Percentiles rank a stretch among this genome's conserved stretches.
These are phyloP conservation scores for Grammothele lineata DNA, from an alignment of 768 basidiomycete species.

Conservation along the genomic window DNA sequence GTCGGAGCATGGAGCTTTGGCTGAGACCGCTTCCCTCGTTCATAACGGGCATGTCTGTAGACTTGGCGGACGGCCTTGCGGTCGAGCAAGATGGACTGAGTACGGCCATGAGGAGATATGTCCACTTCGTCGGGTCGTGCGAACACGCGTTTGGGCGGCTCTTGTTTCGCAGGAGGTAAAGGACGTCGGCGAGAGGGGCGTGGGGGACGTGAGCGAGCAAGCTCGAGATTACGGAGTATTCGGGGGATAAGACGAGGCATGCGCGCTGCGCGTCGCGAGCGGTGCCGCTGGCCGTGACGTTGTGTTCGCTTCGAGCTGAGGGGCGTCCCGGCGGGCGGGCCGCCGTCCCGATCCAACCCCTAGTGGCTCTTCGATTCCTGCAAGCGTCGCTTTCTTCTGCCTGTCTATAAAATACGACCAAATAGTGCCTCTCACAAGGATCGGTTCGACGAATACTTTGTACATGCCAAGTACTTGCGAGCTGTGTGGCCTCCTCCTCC, in stretches of 20 bases:
- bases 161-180: constrained; percentile 2
- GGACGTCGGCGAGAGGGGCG: not conserved
- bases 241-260: constrained; percentile 77
- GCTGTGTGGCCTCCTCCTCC: no score
- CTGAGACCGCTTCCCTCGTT: constrained; percentile 53
- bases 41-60: constrained; percentile 30
- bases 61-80: constrained; percentile 11
- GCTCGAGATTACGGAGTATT: constrained; percentile 41
- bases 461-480: no score
- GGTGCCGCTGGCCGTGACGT: no score
- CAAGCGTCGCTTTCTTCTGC: no score
- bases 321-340: no score
- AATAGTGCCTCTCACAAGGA: no score
- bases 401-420: no score
- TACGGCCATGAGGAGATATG: constrained; percentile 38
- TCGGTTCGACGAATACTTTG: no score
- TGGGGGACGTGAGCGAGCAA: constrained; percentile 19
- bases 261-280: not conserved
- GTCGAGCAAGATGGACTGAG: constrained; percentile 60
- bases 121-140: constrained; percentile 31
- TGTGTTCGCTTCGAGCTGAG: no score
- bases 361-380: no score
- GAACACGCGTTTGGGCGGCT: constrained; percentile 26
- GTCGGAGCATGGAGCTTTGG: constrained; percentile 34
- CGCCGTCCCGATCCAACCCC: no score